phyloP scores from a whole-genome alignment of 495 filamentous ascomycete species.

The Coniosporium apollinis region DNA sequence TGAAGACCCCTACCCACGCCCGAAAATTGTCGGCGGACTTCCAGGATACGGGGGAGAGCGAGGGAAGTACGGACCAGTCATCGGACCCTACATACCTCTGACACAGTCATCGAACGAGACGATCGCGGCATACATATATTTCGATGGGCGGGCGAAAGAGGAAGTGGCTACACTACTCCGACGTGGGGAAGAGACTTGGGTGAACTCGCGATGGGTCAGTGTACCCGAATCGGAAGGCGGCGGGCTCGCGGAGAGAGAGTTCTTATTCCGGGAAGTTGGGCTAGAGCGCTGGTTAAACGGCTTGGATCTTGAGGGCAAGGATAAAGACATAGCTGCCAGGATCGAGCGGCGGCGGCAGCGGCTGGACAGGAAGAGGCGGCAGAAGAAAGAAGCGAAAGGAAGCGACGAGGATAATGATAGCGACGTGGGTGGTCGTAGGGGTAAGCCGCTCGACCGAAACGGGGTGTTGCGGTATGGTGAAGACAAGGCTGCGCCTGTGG shows the following conservation, averaged over 20 bases:
- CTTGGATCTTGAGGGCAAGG: conserved; percentile 67
- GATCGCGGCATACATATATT: conserved; percentile 97
- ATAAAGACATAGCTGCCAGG: conserved; percentile 62
- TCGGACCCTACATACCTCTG: conserved; percentile 76
- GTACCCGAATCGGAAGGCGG: conserved; percentile 81
- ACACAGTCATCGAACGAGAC: conserved; percentile 87
- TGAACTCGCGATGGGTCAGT: conserved; percentile 95
- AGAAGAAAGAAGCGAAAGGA: conserved; percentile 33
- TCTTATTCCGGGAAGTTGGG: conserved; percentile 93
- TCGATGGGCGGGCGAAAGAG: conserved; percentile 87
- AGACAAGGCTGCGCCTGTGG: conserved; percentile 53
- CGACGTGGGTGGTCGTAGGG: too few relatives aligned
- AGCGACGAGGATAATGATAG: conserved; percentile 29
- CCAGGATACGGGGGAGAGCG: conserved; percentile 38
- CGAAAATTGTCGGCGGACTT: conserved; percentile 59
- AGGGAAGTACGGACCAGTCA: conserved; percentile 36
- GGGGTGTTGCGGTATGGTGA: conserved; percentile 61
- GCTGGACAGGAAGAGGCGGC: conserved; percentile 67
- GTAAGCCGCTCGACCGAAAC: conserved; percentile 30
- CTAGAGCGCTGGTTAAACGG: conserved; percentile 92
- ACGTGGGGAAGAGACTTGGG: conserved; percentile 95
- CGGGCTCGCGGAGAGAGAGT: conserved; percentile 89
- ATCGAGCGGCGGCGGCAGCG: conserved; percentile 75
- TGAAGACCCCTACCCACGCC: conserved; percentile 55
- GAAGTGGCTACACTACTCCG: conserved; percentile 90